These are phyloP conservation scores for Stachybotrys chlorohalonatus DNA, from an alignment of 2,329 filamentous ascomycete genomes.

Conservation along the genomic window DNA sequence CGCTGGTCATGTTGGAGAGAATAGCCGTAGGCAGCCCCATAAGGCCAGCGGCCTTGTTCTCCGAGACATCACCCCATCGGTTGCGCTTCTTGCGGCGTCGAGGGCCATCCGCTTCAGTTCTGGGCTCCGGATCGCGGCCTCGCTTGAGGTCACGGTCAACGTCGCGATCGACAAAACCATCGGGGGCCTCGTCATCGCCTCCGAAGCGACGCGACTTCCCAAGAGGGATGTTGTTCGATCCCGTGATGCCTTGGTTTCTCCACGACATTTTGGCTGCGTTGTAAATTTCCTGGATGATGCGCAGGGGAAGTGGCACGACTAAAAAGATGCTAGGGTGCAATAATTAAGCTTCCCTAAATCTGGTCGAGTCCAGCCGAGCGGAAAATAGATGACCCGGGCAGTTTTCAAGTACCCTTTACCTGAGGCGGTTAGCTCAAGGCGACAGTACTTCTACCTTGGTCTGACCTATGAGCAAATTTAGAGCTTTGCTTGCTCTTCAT, in stretches of 20 bases:
- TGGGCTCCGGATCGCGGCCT: constrained; percentile 81
- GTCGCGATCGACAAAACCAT: constrained; percentile 10
- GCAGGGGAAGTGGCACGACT: neutral
- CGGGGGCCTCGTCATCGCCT: constrained; percentile 39
- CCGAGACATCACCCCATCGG: constrained; percentile 91
- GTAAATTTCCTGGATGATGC: too few relatives aligned
- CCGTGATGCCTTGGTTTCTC: constrained; percentile 78
- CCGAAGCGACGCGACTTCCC: constrained; percentile 77
- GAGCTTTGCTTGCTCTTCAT: neutral
- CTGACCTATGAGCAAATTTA: too few relatives aligned
- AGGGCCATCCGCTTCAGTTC: constrained; percentile 62
- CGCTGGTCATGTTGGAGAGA: constrained; percentile 93
- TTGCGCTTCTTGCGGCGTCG: constrained; percentile 97
- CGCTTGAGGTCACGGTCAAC: constrained; percentile 59
- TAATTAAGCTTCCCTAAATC: neutral
- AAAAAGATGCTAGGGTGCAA: too few relatives aligned
- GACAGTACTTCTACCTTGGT: too few relatives aligned
- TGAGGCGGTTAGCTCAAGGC: too few relatives aligned
- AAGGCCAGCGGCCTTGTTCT: constrained; percentile 96
- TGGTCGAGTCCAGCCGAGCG: neutral
- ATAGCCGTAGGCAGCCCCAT: constrained; percentile 98
- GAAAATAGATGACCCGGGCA: neutral
- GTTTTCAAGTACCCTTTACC: too few relatives aligned
- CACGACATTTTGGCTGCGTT: constrained; percentile 45
- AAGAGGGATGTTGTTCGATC: constrained; percentile 95